Base-by-base conservation (phyloP, 805 yeast species). In the Priceomyces fermenticarens region DNA sequence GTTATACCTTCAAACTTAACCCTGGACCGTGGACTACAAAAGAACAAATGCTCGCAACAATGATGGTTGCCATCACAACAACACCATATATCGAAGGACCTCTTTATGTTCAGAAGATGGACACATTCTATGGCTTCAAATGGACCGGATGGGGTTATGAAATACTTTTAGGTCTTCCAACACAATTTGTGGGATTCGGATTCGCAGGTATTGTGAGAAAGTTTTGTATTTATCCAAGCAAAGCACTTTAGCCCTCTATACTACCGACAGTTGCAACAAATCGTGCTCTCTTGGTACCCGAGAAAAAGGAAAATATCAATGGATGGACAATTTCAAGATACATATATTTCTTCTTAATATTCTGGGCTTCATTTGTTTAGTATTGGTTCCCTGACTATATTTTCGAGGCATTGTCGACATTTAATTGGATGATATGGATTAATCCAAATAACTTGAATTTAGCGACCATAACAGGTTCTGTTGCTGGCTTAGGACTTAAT, bases 1-100 rank as follows among this genome's bases (percentile, higher is more conserved):
- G 62, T 52, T 23, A 63, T 69, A 47, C 51, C 60, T 43, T 65
- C 70, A 4, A 20, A 6, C 55, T 81, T 40, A 79, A 79, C 55
- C 83, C 83, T 2, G 84, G 86, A 9, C 83, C 83, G 10, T 83
- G 85, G 83, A 63, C 70, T 23, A 66, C 58, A 46, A 81, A 81
- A 53, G 87, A 81, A 51, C 88, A 82, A 56, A 78, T 80, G 81
- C 68, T 83, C 43, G 67, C 83, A 1, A 77, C 87, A 6, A 52
- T 71, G 23, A 8, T 64, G 52, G 38, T 36, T 65, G 31, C 65
- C 17, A 63, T 67, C 32, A 51, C 53, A 28, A 49, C 62, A 29
- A 49, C 52, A 40, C 25, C 25, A 20, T 53, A 55, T 40, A 74
- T 73, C 51, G 47, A 53, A 47, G 60, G 40, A 16, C 70, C 70